Base-by-base conservation (phyloP, 2,329 filamentous ascomycete genomes). In the Penicillium sp. region DNA sequence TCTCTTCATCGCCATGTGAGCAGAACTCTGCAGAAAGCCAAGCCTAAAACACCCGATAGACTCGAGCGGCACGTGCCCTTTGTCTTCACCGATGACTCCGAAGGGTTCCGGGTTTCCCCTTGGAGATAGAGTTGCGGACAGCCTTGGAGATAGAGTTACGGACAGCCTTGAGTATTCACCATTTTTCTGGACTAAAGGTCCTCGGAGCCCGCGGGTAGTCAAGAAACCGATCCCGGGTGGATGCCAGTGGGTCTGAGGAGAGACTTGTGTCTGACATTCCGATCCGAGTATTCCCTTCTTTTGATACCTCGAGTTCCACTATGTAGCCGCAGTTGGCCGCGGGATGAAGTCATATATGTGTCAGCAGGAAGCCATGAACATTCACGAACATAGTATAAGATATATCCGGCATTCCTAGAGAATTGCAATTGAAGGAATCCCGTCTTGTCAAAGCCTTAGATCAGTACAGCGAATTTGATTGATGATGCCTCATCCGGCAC, bases 341-440 rank as follows among this genome's bases (percentile, higher is more conserved):
- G 53, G 7, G 25, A 64, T 70, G 68, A 70, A 61, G 64, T 70
- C 68, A 69, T 69, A 56, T 26, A 60, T 65, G 46, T 65, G 66
- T 70, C 66, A 68, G 60, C 60, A 38, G 43, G 57, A 57, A 48
- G n/a, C 42, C 33, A 55, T 46, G 28, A 40, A 33, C 28, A 40
- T 22, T 53, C 22, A 26, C 38, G n/a, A 11, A 37, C 28, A 28
- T 52, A 6, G 48, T n/a, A 19, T 45, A 30, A 57, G n/a, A 57
- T 28, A 28, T 57, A 28, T 57, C 38, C 6, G 28, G 19, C 22
- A 16, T 45, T 30, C 46, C 55, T 35, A 35, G 14, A 13, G 19
- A 30, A 19, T 16, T 43, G 10, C 16, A 11, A 26, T n/a, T 35
- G 35, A 25, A 16, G 38, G 26, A 19, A 49, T 14, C 4, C 7